Evolutionary conservation across 2,329 filamentous ascomycete genomes (phyloP).

Genomic region (Trichoderma sp.): DNA sequence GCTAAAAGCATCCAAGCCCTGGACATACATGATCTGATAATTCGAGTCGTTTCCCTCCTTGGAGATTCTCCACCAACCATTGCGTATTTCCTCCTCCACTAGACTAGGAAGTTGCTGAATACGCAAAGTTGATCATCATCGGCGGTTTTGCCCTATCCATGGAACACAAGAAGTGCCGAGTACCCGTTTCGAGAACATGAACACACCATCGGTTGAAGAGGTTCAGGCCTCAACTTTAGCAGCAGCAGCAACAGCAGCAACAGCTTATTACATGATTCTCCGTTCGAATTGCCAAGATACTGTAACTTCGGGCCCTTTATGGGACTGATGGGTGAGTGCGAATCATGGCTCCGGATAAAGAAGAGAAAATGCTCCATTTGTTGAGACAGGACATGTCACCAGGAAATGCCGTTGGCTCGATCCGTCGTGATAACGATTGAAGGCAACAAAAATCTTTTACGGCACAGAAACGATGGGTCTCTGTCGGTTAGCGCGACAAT

Average conservation of each 20-base stretch:
- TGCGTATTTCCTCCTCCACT: not conserved
- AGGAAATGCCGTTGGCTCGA: not conserved
- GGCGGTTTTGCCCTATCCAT: not conserved
- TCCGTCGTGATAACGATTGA: not conserved
- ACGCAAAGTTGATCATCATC: not conserved
- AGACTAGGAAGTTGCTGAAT: not conserved
- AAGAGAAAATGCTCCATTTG: not conserved
- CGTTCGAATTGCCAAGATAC: not conserved
- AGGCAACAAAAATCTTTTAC: not conserved
- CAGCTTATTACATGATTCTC: not conserved
- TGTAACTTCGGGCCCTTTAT: not conserved
- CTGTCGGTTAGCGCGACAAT: not conserved
- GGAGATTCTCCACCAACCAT: not conserved
- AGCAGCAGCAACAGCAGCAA: not conserved
- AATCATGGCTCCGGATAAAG: not conserved
- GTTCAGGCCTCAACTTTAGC: not conserved
- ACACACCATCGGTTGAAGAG: not conserved
- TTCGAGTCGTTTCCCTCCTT: not conserved
- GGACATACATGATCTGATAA: conserved; percentile 1
- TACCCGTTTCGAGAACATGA: not conserved
- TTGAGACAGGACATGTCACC: not conserved
- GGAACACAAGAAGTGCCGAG: not conserved
- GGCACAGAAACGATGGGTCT: conserved; percentile 1
- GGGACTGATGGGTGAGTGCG: not conserved
- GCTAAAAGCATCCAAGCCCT: not conserved